Conservation (phyloP, 768 basidiomycete genomes). For the Xerocomus potaroensis region DNA sequence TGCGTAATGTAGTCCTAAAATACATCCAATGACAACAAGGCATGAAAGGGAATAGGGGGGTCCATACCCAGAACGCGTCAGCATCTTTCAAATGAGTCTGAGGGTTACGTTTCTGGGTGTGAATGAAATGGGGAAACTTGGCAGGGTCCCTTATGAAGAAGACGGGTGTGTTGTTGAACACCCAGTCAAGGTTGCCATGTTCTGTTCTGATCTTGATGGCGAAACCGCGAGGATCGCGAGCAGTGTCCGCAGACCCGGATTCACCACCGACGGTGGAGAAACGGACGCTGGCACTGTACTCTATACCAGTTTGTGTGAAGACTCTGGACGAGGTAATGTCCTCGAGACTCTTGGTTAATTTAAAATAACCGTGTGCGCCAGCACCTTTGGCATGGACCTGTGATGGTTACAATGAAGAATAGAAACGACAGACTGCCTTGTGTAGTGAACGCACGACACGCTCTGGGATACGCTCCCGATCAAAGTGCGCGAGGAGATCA, state of each 20-base stretch:
- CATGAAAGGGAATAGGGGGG: not conserved
- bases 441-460: conserved; percentile 58
- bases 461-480: conserved; percentile 94
- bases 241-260: conserved; percentile 84
- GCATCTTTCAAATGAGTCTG: conserved; percentile 88
- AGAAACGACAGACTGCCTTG: not conserved
- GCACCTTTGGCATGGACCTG: conserved; percentile 91
- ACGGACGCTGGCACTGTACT: conserved; percentile 71
- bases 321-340: conserved; percentile 74
- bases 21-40: not conserved
- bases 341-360: conserved; percentile 79
- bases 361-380: conserved; percentile 91
- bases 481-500: conserved; percentile 88
- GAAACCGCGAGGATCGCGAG: conserved; percentile 92
- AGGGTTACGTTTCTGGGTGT: conserved; percentile 89
- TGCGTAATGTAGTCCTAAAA: conserved; percentile 80
- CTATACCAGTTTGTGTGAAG: conserved; percentile 61
- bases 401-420: conserved; percentile 23
- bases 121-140: conserved; percentile 93
- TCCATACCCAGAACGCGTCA: conserved; percentile 76
- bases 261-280: conserved; percentile 96
- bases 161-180: conserved; percentile 89
- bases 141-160: conserved; percentile 87
- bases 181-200: conserved; percentile 90
- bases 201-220: conserved; percentile 86